Evolutionary conservation across 2,329 filamentous ascomycete genomes (phyloP).

Genomic region (Fusarium incarnatum): DNA sequence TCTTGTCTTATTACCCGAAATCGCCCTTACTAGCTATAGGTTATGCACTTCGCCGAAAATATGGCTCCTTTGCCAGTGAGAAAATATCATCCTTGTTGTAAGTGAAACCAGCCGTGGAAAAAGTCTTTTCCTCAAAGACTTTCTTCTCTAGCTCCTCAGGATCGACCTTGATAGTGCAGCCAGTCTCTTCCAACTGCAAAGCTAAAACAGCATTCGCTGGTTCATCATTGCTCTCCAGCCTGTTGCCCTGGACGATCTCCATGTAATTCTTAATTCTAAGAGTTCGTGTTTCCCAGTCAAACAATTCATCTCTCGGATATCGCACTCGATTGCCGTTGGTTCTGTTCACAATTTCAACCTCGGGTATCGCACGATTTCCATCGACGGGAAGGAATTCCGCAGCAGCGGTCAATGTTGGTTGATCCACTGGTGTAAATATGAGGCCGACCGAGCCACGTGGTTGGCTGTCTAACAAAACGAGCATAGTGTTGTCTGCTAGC

Average conservation of each 20-base stretch:
- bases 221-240: no score
- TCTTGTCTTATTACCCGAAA: background rate
- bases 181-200: accelerated
- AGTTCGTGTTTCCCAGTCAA: background rate
- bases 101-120: background rate
- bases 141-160: accelerated
- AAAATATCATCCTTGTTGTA: background rate
- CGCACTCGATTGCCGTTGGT: background rate
- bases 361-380: background rate
- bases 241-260: no score
- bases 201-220: background rate
- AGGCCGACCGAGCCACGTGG: background rate
- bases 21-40: background rate
- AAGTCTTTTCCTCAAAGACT: accelerated
- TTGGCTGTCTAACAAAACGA: background rate
- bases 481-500: background rate
- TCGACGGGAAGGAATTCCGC: background rate
- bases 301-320: background rate
- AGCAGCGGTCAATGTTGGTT: background rate
- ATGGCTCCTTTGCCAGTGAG: background rate
- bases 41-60: background rate
- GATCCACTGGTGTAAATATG: background rate
- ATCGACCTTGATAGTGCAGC: accelerated
- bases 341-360: background rate
- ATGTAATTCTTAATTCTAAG: no score